A percentile compares a stretch with the other conserved stretches of the same genome.
These are phyloP conservation scores for Saccharomyces kudriavzevii DNA, from an alignment of 805 yeast species.

Conservation along the genomic window DNA sequence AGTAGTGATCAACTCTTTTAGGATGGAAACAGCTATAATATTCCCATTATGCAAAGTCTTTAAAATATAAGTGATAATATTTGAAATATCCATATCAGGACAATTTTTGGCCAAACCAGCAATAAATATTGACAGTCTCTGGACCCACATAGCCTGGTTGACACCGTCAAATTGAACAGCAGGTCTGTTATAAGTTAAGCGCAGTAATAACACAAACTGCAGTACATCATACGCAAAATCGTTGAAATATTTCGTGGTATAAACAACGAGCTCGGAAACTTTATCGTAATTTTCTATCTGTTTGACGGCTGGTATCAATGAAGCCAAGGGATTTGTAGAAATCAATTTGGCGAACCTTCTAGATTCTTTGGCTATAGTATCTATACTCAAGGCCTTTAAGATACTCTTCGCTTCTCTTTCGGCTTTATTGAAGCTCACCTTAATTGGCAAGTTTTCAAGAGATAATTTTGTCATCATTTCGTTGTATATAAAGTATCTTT, in stretches of 20 bases:
- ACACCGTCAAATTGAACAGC: slow-evolving; percentile 72
- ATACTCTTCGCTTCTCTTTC: slow-evolving; percentile 73
- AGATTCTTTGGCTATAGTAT: slow-evolving; percentile 66
- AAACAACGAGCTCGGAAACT: slow-evolving; percentile 67
- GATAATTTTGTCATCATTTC: slow-evolving; percentile 56
- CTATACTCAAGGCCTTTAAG: slow-evolving; percentile 73
- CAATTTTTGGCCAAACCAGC: slow-evolving; percentile 58
- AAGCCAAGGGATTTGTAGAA: slow-evolving; percentile 70
- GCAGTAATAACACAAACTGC: slow-evolving; percentile 60
- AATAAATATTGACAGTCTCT: slow-evolving; percentile 68
- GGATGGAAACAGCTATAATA: slow-evolving; percentile 50
- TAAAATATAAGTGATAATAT: slow-evolving; percentile 51
- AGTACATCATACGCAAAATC: slow-evolving; percentile 79
- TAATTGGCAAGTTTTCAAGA: slow-evolving; percentile 48
- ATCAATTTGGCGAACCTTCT: slow-evolving; percentile 64
- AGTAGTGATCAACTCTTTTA: slow-evolving; percentile 56
- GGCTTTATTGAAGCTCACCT: slow-evolving; percentile 53
- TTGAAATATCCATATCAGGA: slow-evolving; percentile 49
- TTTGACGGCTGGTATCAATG: slow-evolving; percentile 59
- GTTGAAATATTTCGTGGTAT: slow-evolving; percentile 68
- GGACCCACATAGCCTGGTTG: slow-evolving; percentile 77
- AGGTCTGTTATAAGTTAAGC: slow-evolving; percentile 61
- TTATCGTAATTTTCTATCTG: slow-evolving; percentile 92
- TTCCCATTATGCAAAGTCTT: slow-evolving; percentile 58
- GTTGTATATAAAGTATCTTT: slow-evolving; percentile 71